Base-by-base conservation (phyloP, 805 yeast genomes). In the Wickerhamomyces ciferrii region DNA sequence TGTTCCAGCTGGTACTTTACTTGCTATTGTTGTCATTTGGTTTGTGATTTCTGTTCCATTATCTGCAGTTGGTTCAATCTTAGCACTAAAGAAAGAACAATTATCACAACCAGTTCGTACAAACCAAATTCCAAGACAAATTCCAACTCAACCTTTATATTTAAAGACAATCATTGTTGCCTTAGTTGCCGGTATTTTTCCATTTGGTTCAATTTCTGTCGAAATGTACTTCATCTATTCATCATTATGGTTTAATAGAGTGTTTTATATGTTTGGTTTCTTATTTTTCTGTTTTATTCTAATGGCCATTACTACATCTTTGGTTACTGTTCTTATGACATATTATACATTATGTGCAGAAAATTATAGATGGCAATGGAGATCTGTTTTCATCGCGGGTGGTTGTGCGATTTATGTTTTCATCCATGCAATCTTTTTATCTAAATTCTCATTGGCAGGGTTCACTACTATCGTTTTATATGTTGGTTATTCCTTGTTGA, bases 341-440 rank as follows among this genome's bases (percentile, higher is more conserved):
- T 94, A 94, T 66, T 85, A 87, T 71, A 78, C 89, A 4, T 75
- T 94, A 53, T 88, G 96, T 62, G 72, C 88, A 43, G 99, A 94
- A 63, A 88, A 94, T 66, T 91, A 95, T 73, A 81, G 83, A 65
- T 94, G 99, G 99, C 97, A 92, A 62, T 94, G 99, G 99, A 82
- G 91, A 65, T 80, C 96, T 4, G 68, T 87, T 56, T 79, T 85
- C 58, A 78, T 89, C 49, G 87, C 96, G 24, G 97, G 96, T 39
- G 95, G 97, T 29, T 84, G 96, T 63, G 77, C 96, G 0, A 55
- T 84, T 45, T 94, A 92, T 63, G 84, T 91, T 38, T 88, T 90
- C 67, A 54, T 88, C 42, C 96, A 94, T 66, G 83, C 97, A 2
- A 69, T 90, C 48, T 70, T 85, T 53, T 76, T 92, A 58, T 77